These are phyloP conservation scores for Camptophora hylomeconis DNA, from an alignment of 2,329 filamentous ascomycete species.

Conservation along the genomic window DNA sequence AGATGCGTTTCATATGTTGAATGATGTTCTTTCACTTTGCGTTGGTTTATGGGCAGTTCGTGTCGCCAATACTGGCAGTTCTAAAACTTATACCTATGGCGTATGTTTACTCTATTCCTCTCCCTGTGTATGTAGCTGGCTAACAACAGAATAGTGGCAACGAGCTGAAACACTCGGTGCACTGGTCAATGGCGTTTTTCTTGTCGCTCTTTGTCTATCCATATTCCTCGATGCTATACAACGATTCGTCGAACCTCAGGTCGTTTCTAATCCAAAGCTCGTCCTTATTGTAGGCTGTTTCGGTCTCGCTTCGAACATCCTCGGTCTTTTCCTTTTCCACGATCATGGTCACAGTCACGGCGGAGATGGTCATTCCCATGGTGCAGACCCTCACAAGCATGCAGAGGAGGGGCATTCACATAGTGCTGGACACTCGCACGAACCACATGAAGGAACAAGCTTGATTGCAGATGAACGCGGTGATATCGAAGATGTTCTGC, in stretches of 20 bases:
- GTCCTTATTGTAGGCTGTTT: slow-evolving; percentile 81
- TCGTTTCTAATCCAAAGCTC: slow-evolving; percentile 70
- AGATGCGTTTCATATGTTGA: slow-evolving; percentile 98
- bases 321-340: slow-evolving; percentile 82
- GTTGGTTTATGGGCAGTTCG: slow-evolving; percentile 94
- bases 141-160: slow-evolving; percentile 56
- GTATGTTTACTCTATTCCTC: slow-evolving; percentile 43
- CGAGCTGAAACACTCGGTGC: slow-evolving; percentile 93
- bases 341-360: slow-evolving; percentile 81
- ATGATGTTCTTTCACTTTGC: slow-evolving; percentile 88
- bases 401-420: slow-evolving; percentile 43
- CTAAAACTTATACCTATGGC: slow-evolving; percentile 90
- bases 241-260: slow-evolving; percentile 80
- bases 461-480: slow-evolving; percentile 42
- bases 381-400: slow-evolving; percentile 27
- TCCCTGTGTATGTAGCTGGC: slow-evolving; percentile 7
- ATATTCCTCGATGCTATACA: slow-evolving; percentile 93
- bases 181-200: slow-evolving; percentile 92
- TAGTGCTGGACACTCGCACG: slow-evolving; percentile 23
- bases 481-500: slow-evolving; percentile 48
- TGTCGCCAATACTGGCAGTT: slow-evolving; percentile 70
- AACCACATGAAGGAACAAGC: slow-evolving; percentile 21
- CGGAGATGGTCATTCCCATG: slow-evolving; percentile 38
- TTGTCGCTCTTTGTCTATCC: slow-evolving; percentile 89
- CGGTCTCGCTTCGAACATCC: slow-evolving; percentile 75